These are phyloP conservation scores for Corynascus novoguineensis DNA, from an alignment of 495 filamentous ascomycete species.

Conservation along the genomic window DNA sequence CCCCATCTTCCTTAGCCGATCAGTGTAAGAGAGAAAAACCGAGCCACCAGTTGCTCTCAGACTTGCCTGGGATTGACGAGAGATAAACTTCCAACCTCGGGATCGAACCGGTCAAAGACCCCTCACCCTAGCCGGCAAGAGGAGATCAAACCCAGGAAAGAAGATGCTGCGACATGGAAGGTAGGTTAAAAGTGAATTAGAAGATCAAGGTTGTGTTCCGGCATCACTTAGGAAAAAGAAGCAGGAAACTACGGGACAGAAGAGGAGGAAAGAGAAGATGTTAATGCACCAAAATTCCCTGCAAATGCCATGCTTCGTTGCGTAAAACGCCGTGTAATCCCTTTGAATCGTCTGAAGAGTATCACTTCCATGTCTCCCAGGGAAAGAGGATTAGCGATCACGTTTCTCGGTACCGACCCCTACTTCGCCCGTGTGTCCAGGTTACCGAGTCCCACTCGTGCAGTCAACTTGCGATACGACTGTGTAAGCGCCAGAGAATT, in stretches of 20 bases:
- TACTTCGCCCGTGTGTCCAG: neutral
- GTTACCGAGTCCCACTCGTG: neutral
- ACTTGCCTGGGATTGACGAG: too few species aligned
- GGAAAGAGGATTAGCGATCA: neutral
- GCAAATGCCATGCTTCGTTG: slow-evolving; percentile 21
- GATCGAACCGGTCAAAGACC: too few species aligned
- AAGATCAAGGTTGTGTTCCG: neutral
- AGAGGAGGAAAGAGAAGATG: slow-evolving; percentile 4
- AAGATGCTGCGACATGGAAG: too few species aligned
- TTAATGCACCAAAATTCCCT: slow-evolving; percentile 25
- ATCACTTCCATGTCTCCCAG: neutral
- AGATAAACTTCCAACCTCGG: too few species aligned
- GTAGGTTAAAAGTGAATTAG: too few species aligned
- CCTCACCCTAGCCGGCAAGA: too few species aligned
- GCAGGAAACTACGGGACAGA: slow-evolving; percentile 10
- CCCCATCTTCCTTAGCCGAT: too few species aligned
- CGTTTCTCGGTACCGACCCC: neutral
- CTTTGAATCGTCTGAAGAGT: neutral
- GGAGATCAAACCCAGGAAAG: too few species aligned
- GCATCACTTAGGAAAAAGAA: neutral
- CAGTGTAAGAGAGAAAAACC: too few species aligned
- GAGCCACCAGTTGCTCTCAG: too few species aligned
- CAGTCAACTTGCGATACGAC: neutral
- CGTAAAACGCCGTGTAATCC: neutral
- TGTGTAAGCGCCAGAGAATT: too few species aligned